Percentiles rank a stretch among this genome's conserved stretches.
Conservation (phyloP, 805 yeast genomes). For the Nakazawaea siamensis region DNA sequence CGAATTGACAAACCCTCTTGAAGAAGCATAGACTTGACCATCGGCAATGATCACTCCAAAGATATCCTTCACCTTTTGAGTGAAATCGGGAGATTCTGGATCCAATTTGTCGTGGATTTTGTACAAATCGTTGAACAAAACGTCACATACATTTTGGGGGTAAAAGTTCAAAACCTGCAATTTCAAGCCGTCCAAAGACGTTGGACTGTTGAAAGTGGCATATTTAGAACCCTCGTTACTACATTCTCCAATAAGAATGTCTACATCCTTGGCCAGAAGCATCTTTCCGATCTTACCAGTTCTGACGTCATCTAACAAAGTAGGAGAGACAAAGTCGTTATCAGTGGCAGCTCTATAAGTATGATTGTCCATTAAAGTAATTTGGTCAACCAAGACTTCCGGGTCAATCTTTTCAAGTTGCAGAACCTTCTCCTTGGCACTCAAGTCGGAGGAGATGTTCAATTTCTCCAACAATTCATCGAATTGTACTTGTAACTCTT, state of each 20-base stretch:
- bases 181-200: constrained; percentile 18
- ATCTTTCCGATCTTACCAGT: constrained; percentile 21
- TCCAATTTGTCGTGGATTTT: constrained; percentile 12
- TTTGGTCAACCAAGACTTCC: constrained; percentile 16
- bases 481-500: constrained; percentile 27
- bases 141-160: constrained; percentile 20
- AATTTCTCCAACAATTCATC: constrained; percentile 24
- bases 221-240: constrained; percentile 25
- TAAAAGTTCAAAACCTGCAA: constrained; percentile 28
- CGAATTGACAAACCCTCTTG: constrained; percentile 27
- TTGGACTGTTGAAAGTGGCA: constrained; percentile 23
- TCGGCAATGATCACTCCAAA: constrained; percentile 29
- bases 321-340: constrained; percentile 24
- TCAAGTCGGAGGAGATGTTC: constrained; percentile 12
- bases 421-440: constrained; percentile 16
- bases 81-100: constrained; percentile 12
- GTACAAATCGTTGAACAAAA: constrained; percentile 18
- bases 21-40: constrained; percentile 29
- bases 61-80: constrained; percentile 15
- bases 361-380: constrained; percentile 19
- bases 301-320: constrained; percentile 23
- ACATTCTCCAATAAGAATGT: constrained; percentile 26
- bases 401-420: constrained; percentile 16
- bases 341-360: constrained; percentile 34
- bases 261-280: constrained; percentile 14